Conservation (phyloP, 768 basidiomycete genomes). For the Coprinopsis strossmayeri region DNA sequence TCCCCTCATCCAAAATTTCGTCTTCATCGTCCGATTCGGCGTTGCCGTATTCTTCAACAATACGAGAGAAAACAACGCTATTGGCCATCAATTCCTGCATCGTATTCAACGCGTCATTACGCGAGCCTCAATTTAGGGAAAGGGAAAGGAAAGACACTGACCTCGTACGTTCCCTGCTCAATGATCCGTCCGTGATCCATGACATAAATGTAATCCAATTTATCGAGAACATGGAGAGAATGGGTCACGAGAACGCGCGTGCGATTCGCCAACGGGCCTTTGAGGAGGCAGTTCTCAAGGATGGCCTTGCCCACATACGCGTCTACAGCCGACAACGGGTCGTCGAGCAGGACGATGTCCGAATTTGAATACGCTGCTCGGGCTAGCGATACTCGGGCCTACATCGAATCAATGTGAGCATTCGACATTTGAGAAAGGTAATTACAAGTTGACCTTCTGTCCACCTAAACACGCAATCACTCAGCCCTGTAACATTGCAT, state of each 20-base stretch:
- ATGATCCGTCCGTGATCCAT: conserved; percentile 52
- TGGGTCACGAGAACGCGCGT: conserved; percentile 62
- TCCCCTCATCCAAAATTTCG: neutral
- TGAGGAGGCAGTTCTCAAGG: conserved; percentile 55
- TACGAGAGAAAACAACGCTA: conserved; percentile 36
- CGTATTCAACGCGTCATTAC: conserved; percentile 13
- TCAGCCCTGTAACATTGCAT: neutral
- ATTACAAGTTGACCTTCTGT: neutral
- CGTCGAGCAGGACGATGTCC: conserved; percentile 74
- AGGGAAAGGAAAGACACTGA: conserved; percentile 17
- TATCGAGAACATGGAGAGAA: conserved; percentile 49
- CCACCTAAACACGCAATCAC: neutral
- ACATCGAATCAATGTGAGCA: too few species aligned
- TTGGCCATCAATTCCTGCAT: conserved; percentile 40
- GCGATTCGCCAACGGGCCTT: conserved; percentile 42
- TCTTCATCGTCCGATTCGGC: conserved; percentile 29
- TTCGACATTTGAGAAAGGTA: neutral
- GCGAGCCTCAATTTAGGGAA: neutral
- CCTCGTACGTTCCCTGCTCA: conserved; percentile 57
- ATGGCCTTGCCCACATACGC: conserved; percentile 67
- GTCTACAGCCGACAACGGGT: conserved; percentile 76
- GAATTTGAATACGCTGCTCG: conserved; percentile 69
- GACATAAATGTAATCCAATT: conserved; percentile 58
- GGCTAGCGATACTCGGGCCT: conserved; percentile 70
- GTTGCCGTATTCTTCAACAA: conserved; percentile 54